phyloP scores from a whole-genome alignment of 1,284 basidiomycete species.

The Ganoderma resinaceum region DNA sequence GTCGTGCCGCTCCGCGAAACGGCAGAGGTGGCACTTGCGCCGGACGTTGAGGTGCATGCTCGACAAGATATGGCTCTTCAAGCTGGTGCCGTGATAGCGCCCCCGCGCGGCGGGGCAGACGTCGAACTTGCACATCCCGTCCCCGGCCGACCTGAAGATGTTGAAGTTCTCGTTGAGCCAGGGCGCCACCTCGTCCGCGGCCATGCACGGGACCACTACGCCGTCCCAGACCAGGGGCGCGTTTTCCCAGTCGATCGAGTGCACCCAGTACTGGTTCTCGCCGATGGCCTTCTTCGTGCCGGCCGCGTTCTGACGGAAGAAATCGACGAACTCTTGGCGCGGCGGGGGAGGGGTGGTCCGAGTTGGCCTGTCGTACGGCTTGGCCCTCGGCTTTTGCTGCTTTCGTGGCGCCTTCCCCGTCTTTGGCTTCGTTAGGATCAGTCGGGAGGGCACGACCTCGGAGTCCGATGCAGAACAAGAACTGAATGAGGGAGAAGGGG shows the following conservation, averaged over 20 bases:
- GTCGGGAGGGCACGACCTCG: background rate
- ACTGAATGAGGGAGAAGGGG: too few relatives aligned
- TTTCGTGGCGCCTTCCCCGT: background rate
- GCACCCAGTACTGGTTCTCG: constrained; percentile 6
- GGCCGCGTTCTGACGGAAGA: background rate
- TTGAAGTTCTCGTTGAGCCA: background rate
- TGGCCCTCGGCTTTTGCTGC: background rate
- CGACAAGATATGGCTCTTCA: constrained; percentile 7
- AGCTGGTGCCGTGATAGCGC: too few relatives aligned
- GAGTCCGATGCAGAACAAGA: background rate
- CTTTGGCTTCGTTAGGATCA: background rate
- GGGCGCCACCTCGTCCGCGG: background rate
- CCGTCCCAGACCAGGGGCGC: constrained; percentile 7
- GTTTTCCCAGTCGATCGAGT: constrained; percentile 11
- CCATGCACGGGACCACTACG: background rate
- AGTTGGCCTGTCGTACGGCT: background rate
- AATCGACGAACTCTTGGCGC: background rate
- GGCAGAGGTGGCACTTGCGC: background rate
- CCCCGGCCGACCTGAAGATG: background rate
- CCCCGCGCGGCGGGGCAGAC: background rate
- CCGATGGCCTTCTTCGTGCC: background rate
- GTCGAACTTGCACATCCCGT: background rate
- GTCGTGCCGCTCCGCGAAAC: background rate
- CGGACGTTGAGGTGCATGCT: background rate
- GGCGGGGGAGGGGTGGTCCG: too few relatives aligned